Evolutionary conservation across 2,329 filamentous ascomycete genomes (phyloP).

Genomic region (Grosmannia serpens): DNA sequence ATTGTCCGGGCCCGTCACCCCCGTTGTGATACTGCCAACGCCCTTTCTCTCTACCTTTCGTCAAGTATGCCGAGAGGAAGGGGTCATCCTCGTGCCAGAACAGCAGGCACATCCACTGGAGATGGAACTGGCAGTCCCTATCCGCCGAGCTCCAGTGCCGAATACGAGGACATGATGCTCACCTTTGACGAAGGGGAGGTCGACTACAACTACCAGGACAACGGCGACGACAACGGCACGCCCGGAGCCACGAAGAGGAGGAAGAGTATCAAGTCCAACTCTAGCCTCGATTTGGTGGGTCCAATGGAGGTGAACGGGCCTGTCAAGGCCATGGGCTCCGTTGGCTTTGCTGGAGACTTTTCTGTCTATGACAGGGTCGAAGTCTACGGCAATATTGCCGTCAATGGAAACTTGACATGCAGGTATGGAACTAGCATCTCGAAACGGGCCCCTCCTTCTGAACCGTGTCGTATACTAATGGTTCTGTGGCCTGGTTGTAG

Average conservation of each 20-base stretch:
- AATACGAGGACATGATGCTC: conserved; percentile 10
- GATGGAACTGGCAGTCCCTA: not conserved
- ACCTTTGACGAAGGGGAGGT: conserved; percentile 9
- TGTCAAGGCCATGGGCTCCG: conserved; percentile 32
- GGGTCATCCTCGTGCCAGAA: not conserved
- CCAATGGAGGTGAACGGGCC: conserved; percentile 36
- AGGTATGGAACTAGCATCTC: conserved; percentile 19
- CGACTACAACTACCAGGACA: conserved; percentile 8
- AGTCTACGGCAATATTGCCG: conserved; percentile 31
- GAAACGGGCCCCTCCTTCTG: not conserved
- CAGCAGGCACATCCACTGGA: not conserved
- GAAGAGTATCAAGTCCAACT: conserved; percentile 30
- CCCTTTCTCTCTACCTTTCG: not conserved
- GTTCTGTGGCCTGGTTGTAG: conserved; percentile 14
- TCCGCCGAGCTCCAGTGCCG: not conserved
- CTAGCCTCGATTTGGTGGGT: conserved; percentile 27
- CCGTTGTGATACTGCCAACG: not conserved
- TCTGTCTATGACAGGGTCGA: conserved; percentile 32
- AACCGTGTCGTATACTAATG: not conserved
- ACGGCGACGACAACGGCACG: not conserved
- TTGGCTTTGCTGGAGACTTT: conserved; percentile 32
- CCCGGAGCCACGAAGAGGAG: conserved; percentile 17
- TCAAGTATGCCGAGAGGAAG: not conserved
- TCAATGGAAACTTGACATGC: conserved; percentile 31
- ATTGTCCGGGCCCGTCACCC: no score